Base-by-base conservation (phyloP, 129 eudicot genomes). In the Deinandra increscens region DNA sequence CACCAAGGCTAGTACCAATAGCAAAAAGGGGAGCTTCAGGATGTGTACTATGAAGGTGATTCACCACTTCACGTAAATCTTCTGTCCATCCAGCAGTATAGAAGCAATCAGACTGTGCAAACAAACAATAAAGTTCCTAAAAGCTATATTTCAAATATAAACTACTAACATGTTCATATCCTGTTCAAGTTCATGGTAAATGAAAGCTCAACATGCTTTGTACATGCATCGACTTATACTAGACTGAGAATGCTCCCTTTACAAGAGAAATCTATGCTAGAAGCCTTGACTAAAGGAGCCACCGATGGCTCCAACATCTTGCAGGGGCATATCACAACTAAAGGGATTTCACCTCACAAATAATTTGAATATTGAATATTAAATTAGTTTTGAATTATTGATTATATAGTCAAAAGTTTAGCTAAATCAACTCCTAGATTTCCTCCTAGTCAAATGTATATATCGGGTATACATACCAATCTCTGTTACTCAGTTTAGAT, bases 1-100 rank as follows among this genome's bases (percentile, higher is more conserved):
- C 97, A 60, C 97, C 97, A 53, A 91, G 86, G 81, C 93, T 91
- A 50, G 96, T 91, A 33, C 97, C 96, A 61, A 88, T 75, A 68
- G 69, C 80, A 80, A 70, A 91, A 42, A 91, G 71, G 55, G 93
- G 93, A 76, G 85, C 81, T 70, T 76, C 79, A 1, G 87, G 88
- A 61, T 72, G 74, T 42, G 71, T 87, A 61, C 19, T 14, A 41
- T 86, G 88, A 80, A 91, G 75, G 66, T 88, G 82, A n/a, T 82
- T 81, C 61, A 83, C 76, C 26, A 91, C 85, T 61, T 67, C 82
- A 20, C 92, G 82, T 62, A 88, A 50, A 78, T 91, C 96, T 72
- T 80, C 88, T 12, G 96, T 83, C 96, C 96, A 87, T 71, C 92
- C 97, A 62, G 77, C 93, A 72, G 84, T 85, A 58, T 85, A 91